A percentile compares a stretch with the other conserved stretches of the same genome.
phyloP scores from a whole-genome alignment of 2,329 filamentous ascomycete genomes.

The Westerdykella sp. region DNA sequence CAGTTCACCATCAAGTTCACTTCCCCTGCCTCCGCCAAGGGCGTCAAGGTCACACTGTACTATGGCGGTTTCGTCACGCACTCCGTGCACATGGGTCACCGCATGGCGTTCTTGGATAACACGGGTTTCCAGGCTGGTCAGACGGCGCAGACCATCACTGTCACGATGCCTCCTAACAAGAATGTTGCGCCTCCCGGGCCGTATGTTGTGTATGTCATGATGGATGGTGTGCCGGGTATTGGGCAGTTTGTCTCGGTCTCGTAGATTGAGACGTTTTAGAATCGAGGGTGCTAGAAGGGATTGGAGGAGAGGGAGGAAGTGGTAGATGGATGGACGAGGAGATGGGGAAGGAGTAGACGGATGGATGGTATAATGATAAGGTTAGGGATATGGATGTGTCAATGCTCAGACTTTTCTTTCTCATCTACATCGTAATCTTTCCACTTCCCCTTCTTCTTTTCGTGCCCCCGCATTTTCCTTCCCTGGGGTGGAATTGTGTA shows the following conservation, averaged over 20 bases:
- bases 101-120: conserved; percentile 50
- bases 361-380: neutral
- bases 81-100: conserved; percentile 56
- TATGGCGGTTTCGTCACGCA: conserved; percentile 58
- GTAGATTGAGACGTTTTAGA: conserved; percentile 13
- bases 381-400: neutral
- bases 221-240: conserved; percentile 49
- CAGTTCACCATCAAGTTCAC: conserved; percentile 47
- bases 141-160: conserved; percentile 43
- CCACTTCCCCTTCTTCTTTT: no score
- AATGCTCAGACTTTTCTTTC: no score
- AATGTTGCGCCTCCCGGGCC: conserved; percentile 54
- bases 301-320: no score
- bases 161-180: conserved; percentile 50
- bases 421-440: no score
- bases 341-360: neutral
- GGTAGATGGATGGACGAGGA: neutral
- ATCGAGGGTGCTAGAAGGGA: neutral
- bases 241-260: conserved; percentile 48
- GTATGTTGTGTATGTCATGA: conserved; percentile 55
- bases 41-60: conserved; percentile 49
- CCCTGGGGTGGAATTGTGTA: no score
- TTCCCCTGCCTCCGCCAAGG: conserved; percentile 38
- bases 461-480: no score
- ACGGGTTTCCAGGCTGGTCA: conserved; percentile 42